Evolutionary conservation across 1,139 yeast species (phyloP), one percentile per base, ranked within the genome.

Genomic region (Protomyces lactucae-debilis): DNA sequence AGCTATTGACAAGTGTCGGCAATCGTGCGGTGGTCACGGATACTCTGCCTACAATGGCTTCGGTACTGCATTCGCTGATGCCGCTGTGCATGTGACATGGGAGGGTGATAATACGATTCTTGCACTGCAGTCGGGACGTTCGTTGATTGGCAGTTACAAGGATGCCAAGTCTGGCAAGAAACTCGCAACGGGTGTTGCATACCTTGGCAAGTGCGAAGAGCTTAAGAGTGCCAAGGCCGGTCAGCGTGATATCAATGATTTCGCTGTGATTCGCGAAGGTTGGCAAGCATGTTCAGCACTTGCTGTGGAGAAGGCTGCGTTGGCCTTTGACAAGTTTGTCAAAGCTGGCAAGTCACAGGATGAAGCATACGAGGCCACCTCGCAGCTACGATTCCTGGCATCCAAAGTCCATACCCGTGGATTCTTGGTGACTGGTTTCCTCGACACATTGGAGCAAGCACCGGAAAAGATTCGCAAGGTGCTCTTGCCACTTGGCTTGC

Each of bases 1-100:
- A 66, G 79, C 87, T 70, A 91, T 91, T 73, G 96, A 89, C 73
- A 91, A 91, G 77, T 82, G 91, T 69, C 84, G 97, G 77, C 97
- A 91, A 78, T 83, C 96, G n/a, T 91, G 97, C 78, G 97, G 97
- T 76, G 97, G 97, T 60, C 97, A 90, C 73, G 97, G 97, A 55
- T 91, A 91, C 77, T 88, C 95, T 32, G 84, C 92, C 21, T 91
- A 91, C 78, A 84, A 88, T 70, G 96, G 93, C 2, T 88, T 91
- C 73, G 96, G 96, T 64, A 89, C 87, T 74, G 93, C 92, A 39
- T 88, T 83, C 76, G 83, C 84, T 68, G 97, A 91, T 75, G 92
- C 96, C 91, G 96, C 88, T 40, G 97, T 91, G 57, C 96, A 91
- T 78, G 89, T 96, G 77, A 91, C 97, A 32, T 91, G 97, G 97